Evolutionary conservation across 2,329 filamentous ascomycete genomes (phyloP), one percentile per base, ranked within the genome.

Genomic region (Arthrobotrys musiformis): DNA sequence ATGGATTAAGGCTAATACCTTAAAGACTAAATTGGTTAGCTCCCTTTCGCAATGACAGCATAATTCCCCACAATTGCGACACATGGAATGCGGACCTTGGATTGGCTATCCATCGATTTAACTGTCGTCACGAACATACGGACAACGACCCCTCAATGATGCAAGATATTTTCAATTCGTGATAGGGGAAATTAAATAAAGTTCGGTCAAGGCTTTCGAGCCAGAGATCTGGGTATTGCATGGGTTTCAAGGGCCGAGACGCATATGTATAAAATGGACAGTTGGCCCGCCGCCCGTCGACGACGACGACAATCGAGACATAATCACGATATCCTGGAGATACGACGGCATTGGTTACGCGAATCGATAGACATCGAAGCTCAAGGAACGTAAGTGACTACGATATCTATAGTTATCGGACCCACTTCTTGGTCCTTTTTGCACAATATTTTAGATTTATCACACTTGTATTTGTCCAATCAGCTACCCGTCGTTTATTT

Each of bases 261-360:
- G 30, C 54, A 58, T 40, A 40, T 58, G 33, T 58, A 58, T 58
- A 58, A 58, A 58, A 58, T 58, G 54, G 54, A 58, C 54, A 40
- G 54, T 11, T 58, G 33, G 30, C 33, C 33, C 54, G 19, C 54
- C 30, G 19, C 2, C 42, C 8, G 17, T 50, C n/a, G n/a, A n/a
- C n/a, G n/a, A n/a, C 54, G 33, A 58, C 17, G 13, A 40, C 19
- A 37, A 37, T 58, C 33, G 24, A 40, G 54, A 58, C 30, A 24
- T n/a, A 19, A 58, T 28, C 19, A 58, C 33, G 54, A 58, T 58
- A 58, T 58, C 54, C 26, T n/a, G n/a, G 2, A 58, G 54, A 37
- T 58, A 58, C 33, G 17, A 33, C 33, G 17, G 54, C 33, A 40
- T 40, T 26, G 17, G 17, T 58, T 58, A 58, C 54, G 54, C 54